phyloP scores from a whole-genome alignment of 2,329 filamentous ascomycete species.

The Fusarium sp. region DNA sequence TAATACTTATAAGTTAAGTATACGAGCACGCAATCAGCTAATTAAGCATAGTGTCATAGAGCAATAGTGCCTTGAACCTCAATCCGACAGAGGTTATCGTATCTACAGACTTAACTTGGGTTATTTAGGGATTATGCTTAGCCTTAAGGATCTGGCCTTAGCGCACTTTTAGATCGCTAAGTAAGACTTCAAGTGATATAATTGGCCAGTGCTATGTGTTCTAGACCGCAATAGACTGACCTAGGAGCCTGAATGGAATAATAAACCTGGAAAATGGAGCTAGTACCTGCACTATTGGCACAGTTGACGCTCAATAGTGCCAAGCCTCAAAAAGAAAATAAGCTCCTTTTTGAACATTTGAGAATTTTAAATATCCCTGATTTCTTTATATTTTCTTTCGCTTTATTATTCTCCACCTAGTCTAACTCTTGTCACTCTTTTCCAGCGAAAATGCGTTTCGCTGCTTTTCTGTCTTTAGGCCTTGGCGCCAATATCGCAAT shows the following conservation, averaged over 20 bases:
- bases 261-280: background rate
- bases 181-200: accelerated
- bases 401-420: accelerated
- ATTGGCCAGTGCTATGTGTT: background rate
- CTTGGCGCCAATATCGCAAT: background rate
- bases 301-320: background rate
- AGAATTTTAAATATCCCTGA: background rate
- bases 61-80: background rate
- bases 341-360: accelerated
- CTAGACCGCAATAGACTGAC: background rate
- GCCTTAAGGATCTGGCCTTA: background rate
- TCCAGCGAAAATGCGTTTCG: background rate
- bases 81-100: background rate
- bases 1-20: background rate
- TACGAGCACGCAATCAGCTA: background rate
- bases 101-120: accelerated
- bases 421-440: background rate
- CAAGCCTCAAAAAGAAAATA: background rate
- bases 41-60: too few species aligned
- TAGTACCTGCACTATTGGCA: background rate
- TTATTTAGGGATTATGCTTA: background rate
- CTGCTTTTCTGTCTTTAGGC: background rate
- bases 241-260: accelerated
- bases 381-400: accelerated
- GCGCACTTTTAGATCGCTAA: background rate